Evolutionary conservation across 805 yeast species (phyloP), one percentile per base, ranked within the genome.

Genomic region (Ogataea henricii): DNA sequence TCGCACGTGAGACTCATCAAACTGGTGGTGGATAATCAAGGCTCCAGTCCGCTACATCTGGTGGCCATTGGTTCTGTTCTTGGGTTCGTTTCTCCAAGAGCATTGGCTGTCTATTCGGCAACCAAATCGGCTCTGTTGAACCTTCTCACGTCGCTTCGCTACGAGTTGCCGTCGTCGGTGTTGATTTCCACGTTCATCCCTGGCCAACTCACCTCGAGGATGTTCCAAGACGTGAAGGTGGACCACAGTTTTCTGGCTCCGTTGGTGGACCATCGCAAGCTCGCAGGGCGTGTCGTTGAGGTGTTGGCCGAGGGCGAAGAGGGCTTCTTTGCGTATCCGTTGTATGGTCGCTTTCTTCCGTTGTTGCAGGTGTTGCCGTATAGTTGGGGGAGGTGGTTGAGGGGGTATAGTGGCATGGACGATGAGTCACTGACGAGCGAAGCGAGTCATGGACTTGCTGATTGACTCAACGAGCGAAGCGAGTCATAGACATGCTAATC

Each of bases 141-240:
- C 53, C 51, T 75, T 7, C 74, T 77, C 51, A 82, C 78, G 52
- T 67, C 77, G 1, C 45, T 79, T 23, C 49, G 68, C 3, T 67
- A 67, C 36, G 85, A 79, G 50, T 45, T 70, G 6, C 59, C 68
- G 0, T 41, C 45, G 1, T 46, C 56, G 9, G 52, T 78, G 3
- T 55, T 70, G 4, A 51, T 71, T 23, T 63, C 75, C 13, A 57
- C 74, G 9, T 72, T 78, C 6, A 50, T 70, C 2, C 81, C 83
- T 0, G 85, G 85, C 2, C 84, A 79, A 57, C 57, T 79, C 25
- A 64, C 69, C 37, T 68, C 80, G 0, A 58, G 55, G 8, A 77
- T 79, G 83, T 79, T 79, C 53, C 53, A 56, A 1, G 81, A 78
- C 53, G 74, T 77, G 7, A 53, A 58, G 1, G 74, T 76, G 3